Base-by-base conservation (phyloP, 495 filamentous ascomycete species). In the Aspergillus ostianus region DNA sequence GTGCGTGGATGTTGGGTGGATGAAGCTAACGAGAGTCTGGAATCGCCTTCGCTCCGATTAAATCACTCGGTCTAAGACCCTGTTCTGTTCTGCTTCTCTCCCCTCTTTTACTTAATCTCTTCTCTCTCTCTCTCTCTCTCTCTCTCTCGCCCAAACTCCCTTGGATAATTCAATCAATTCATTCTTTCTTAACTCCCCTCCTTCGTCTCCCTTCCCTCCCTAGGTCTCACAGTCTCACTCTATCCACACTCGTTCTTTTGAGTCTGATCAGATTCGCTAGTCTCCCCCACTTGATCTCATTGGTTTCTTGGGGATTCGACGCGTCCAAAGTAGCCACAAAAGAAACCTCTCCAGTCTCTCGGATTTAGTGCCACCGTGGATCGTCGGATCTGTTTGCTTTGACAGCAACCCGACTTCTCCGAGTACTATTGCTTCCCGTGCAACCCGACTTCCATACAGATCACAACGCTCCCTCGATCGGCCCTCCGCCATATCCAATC, bases 361-460 rank as follows among this genome's bases (percentile, higher is more conserved):
- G 29, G 29, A 8, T 32, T 32, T 32, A 10, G 29, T 32, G 29
- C 29, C 29, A 32, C 29, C 29, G 7, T 32, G 29, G 46, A 49
- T 60, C 47, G 58, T 23, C 51, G 26, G 36, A 32, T 45, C 49
- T 60, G 59, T 61, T 61, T 61, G 59, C 59, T 61, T 61, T 52
- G 53, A 65, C 50, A 65, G 63, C 57, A 65, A 61, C 58, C 49
- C 50, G 32, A 57, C 36, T 8, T 2, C 36, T 30, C 47, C 57
- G 54, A 47, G 26, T 23, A 36, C 57, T 51, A 52, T 61, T 53
- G 52, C 55, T 41, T 64, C 53, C 45, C 23, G 61, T 64, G 61
- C 48, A 53, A 64, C 61, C 55, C 49, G 36, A 56, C 29, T 26
- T 32, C 48, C 46, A 6, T 53, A 56, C 61, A 59, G 32, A 32